phyloP scores from a whole-genome alignment of 164 flowering plant genomes.

The Macadamia integrifolia region DNA sequence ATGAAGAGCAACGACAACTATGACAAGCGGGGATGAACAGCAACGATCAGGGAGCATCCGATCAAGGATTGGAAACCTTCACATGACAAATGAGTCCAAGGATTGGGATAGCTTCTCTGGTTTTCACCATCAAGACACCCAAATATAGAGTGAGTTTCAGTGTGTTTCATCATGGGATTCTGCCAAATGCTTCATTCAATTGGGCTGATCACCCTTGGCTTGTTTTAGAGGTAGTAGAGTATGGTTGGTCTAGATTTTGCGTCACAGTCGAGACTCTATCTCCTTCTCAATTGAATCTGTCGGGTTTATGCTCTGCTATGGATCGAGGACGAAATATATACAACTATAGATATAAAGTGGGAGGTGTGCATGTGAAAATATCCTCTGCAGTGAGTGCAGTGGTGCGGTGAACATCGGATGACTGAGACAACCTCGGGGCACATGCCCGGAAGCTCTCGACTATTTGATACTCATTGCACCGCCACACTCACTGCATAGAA shows the following conservation, averaged over 20 bases:
- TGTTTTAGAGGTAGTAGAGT: conserved; percentile 72
- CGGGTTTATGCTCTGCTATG: conserved; percentile 43
- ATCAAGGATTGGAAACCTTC: conserved; percentile 44
- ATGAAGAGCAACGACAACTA: too few species aligned
- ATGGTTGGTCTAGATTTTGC: conserved; percentile 88
- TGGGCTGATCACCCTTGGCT: conserved; percentile 85
- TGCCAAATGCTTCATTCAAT: conserved; percentile 41
- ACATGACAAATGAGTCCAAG: conserved; percentile 11
- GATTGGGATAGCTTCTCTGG: conserved; percentile 4
- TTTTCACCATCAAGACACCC: conserved; percentile 27
- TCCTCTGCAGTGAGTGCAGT: too few species aligned
- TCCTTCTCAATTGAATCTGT: conserved; percentile 30
- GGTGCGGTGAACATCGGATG: too few species aligned
- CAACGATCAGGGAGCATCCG: conserved; percentile 22
- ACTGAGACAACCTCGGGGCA: too few species aligned
- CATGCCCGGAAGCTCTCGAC: too few species aligned
- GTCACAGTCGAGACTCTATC: conserved; percentile 38
- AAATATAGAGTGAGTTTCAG: conserved; percentile 25
- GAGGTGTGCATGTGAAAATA: conserved; percentile 32
- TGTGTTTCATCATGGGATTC: conserved; percentile 32
- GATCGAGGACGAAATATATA: conserved; percentile 27
- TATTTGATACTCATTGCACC: too few species aligned
- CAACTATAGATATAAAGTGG: conserved; percentile 55
- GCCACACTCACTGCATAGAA: too few species aligned
- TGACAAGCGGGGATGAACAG: too few species aligned